phyloP scores from a whole-genome alignment of 2,329 filamentous ascomycete genomes.

The Coccinonectria pachysandricola region DNA sequence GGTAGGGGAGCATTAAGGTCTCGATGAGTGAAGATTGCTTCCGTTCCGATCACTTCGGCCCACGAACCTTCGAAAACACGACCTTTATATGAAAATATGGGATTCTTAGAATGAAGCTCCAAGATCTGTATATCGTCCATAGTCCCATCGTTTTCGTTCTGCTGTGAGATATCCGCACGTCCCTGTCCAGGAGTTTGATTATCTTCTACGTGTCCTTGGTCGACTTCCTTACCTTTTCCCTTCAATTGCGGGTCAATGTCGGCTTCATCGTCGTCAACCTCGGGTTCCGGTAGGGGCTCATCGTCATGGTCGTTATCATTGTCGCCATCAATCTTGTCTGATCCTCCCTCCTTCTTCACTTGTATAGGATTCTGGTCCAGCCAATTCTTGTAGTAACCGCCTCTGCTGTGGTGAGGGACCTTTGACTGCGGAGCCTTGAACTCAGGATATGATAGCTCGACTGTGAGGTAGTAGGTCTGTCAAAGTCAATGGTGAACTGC shows the following conservation, averaged over 20 bases:
- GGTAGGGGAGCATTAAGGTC: conserved; percentile 39
- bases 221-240: not conserved
- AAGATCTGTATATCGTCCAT: conserved; percentile 56
- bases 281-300: not conserved
- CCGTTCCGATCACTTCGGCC: conserved; percentile 75
- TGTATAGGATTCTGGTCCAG: conserved; percentile 21
- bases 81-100: conserved; percentile 70
- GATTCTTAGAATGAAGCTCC: conserved; percentile 67
- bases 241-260: conserved; percentile 4
- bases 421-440: conserved; percentile 37
- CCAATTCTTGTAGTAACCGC: conserved; percentile 38
- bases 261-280: conserved; percentile 6
- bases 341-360: conserved; percentile 6
- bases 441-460: conserved; percentile 52
- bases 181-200: not conserved
- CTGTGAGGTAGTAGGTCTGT: conserved; percentile 53
- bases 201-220: not conserved
- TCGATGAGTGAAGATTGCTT: conserved; percentile 58
- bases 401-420: conserved; percentile 28
- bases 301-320: conserved; percentile 24
- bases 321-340: conserved; percentile 7
- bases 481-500: too few species aligned
- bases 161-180: conserved; percentile 5
- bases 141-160: conserved; percentile 10
- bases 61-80: conserved; percentile 72